Evolutionary conservation across 768 basidiomycete genomes (phyloP), one percentile per base, ranked within the genome.

Genomic region (Xerocomellus dryophilus): DNA sequence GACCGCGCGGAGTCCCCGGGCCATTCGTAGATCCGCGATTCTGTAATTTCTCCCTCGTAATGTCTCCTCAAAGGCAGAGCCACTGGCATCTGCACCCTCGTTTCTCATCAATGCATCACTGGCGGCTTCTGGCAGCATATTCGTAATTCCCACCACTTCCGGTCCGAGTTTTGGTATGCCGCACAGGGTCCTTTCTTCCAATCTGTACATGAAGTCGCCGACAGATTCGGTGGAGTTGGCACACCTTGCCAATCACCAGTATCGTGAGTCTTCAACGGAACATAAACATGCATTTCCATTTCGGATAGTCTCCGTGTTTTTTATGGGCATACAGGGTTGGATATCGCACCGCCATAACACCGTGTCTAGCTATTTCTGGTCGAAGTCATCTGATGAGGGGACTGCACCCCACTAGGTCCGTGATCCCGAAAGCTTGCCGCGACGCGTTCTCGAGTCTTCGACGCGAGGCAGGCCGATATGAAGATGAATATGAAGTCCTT

Each of bases 171-270:
- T 4, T 7, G 10, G n/a, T 23, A 15, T 43, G 17, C 7, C 17
- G 27, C 50, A 21, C 46, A 49, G 32, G 31, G 27, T 43, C 0
- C 25, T 32, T 38, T 34, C 10, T n/a, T 29, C 29, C 29, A 25
- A 21, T 40, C 41, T 5, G 25, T 32, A 15, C 39, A 38, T n/a
- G 17, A 45, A 25, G 21, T 43, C 7, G 7, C 61, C 51, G 64
- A 57, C 18, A 21, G 4, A 20, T 2, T 39, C 65, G 50, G 58
- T 41, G 54, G 49, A 38, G 29, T 32, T 29, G 29, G 29, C 23
- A 17, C 10, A 2, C 5, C 35, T 8, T 53, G 36, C 47, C 64
- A 60, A 53, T 38, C 53, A 29, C 23, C 25, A 36, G 1, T 23
- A 35, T n/a, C 17, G 35, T 36, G 20, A 27, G 27, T 47, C 9